Evolutionary conservation across 306 rosid genomes (phyloP), one percentile per base, ranked within the genome.

Genomic region (Fragaria nilgerrensis): DNA sequence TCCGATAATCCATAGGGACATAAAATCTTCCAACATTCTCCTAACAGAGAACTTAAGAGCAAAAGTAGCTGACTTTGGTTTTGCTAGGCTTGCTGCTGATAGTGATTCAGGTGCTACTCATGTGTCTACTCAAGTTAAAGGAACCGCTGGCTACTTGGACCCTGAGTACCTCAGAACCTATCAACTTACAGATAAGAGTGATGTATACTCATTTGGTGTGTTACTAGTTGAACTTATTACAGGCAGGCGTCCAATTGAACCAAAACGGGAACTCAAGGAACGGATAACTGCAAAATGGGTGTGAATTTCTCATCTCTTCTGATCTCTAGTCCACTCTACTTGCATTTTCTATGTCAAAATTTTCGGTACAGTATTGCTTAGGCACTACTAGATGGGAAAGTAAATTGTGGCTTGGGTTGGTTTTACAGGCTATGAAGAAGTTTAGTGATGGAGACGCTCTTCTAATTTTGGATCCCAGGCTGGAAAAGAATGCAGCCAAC

Each of bases 121-220:
- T 78, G 85, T 96, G 44, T 96, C 96, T 32, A 96, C 99, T 69
- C 99, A 88, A 88, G 93, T 96, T 56, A 96, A 93, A 74, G 99
- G 99, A 84, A 92, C 99, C 32, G 99, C 99, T n/a, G 99, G 99
- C 55, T 96, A 96, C 87, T 86, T 96, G 91, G 99, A 96, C 68
- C 99, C 99, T 19, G 99, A 96, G 76, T 96, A 96, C 89, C 85
- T 96, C 63, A 92, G 83, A 86, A 92, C 98, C 39, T 91, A 96
- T 79, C 99, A 91, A 58, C 96, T 96, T 49, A 96, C 98, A 6
- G 98, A 92, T 62, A 96, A 92, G 84, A 96, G 99, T 79, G 99
- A 96, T n/a, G 97, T 92, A 63, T 96, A 89, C 79, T 96, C 99
- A 15, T 96, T 92, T 78, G 99, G 99, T 25, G 93, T 96, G 79